A percentile compares a stretch with the other conserved stretches of the same genome.
These are phyloP conservation scores for Talaromyces sp. DNA, from an alignment of 2,329 filamentous ascomycete species.

Conservation along the genomic window DNA sequence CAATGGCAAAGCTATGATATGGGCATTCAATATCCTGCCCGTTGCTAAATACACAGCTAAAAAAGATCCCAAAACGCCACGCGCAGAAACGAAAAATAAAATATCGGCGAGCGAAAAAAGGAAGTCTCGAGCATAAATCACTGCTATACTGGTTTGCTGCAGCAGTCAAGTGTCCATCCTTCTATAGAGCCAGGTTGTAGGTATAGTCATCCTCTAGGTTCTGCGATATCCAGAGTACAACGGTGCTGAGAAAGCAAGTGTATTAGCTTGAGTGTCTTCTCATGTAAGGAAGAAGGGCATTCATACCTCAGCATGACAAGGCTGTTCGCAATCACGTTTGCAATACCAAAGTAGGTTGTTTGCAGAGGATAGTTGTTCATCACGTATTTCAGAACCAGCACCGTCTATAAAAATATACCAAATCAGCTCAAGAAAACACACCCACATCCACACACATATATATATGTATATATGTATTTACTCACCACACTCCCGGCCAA, in stretches of 20 bases:
- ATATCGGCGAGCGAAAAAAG: neutral
- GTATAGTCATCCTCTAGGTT: slow-evolving; percentile 70
- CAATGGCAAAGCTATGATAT: neutral
- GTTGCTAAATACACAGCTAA: neutral
- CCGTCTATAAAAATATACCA: slow-evolving; percentile 38
- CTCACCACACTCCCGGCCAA: slow-evolving; percentile 58
- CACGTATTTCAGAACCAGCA: slow-evolving; percentile 63
- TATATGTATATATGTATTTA: slow-evolving; percentile 10
- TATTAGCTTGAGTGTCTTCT: slow-evolving; percentile 16
- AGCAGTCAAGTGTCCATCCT: slow-evolving; percentile 10
- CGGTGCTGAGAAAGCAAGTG: slow-evolving; percentile 40
- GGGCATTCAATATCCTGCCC: neutral
- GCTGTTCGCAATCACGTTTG: slow-evolving; percentile 60
- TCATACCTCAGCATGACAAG: slow-evolving; percentile 60
- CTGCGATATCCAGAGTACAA: slow-evolving; percentile 64
- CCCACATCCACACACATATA: neutral
- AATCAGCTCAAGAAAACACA: neutral
- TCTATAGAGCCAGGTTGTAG: slow-evolving; percentile 59
- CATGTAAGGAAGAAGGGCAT: slow-evolving; percentile 15
- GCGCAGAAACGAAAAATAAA: neutral
- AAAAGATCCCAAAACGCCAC: neutral
- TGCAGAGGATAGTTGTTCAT: slow-evolving; percentile 54
- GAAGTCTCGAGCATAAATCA: neutral
- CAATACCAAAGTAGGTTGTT: slow-evolving; percentile 62
- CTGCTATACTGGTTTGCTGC: neutral